These are phyloP conservation scores for Puccinia coronata DNA, from an alignment of 1,284 basidiomycete species.

Conservation along the genomic window DNA sequence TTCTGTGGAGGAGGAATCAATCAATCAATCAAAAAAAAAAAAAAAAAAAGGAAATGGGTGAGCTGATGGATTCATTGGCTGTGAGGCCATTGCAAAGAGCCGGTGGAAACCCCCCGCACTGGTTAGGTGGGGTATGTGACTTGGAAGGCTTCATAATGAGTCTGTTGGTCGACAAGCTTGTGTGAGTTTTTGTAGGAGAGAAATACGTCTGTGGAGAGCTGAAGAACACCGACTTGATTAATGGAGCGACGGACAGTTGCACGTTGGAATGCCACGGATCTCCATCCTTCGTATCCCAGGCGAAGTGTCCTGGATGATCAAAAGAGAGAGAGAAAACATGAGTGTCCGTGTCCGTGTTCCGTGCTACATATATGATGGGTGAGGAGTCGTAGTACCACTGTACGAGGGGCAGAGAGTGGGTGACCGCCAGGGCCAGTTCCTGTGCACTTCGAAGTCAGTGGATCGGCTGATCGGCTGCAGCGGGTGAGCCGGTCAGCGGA, in stretches of 20 bases:
- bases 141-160: constrained; percentile 71
- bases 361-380: not conserved
- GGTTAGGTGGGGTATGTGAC: constrained; percentile 64
- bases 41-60: not conserved
- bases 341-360: constrained; percentile 39
- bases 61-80: constrained; percentile 44
- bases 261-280: too few relatives aligned
- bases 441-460: constrained; percentile 83
- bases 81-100: not conserved
- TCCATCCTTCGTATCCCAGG: too few relatives aligned
- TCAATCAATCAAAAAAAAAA: too few relatives aligned
- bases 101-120: constrained; percentile 51
- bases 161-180: constrained; percentile 59
- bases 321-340: constrained; percentile 40
- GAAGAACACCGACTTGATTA: constrained; percentile 66
- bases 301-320: constrained; percentile 71
- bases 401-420: constrained; percentile 78
- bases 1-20: constrained; percentile 63
- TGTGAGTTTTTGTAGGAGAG: too few relatives aligned
- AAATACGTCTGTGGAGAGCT: not conserved
- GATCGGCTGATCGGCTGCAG: constrained; percentile 64
- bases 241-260: constrained; percentile 76
- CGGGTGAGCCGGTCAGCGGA: not conserved
- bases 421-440: constrained; percentile 94
- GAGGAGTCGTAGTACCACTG: constrained; percentile 80